Evolutionary conservation across 192 early-diverging fungal genomes (phyloP).

Genomic region (Backusella parvicylindrica): DNA sequence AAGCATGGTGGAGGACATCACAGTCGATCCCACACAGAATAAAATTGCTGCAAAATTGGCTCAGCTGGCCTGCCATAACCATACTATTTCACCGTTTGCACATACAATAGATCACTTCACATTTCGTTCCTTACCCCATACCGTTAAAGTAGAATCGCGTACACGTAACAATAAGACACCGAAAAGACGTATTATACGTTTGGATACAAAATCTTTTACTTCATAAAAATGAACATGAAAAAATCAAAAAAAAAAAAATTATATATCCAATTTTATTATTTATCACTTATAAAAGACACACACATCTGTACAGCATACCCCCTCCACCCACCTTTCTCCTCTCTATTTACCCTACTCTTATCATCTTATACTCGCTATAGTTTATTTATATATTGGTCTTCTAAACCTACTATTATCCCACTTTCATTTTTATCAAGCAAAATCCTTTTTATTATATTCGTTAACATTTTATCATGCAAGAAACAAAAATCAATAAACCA

Average conservation of each 20-base stretch:
- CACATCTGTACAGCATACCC: neutral
- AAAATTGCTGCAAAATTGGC: slow-evolving; percentile 84
- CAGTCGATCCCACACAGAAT: slow-evolving; percentile 67
- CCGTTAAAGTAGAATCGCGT: slow-evolving; percentile 6
- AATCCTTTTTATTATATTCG: neutral
- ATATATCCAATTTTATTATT: neutral
- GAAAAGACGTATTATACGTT: slow-evolving; percentile 27
- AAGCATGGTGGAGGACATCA: neutral
- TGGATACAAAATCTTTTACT: neutral
- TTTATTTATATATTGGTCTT: neutral
- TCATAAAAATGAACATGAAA: neutral
- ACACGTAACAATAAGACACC: slow-evolving; percentile 33
- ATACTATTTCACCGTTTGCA: slow-evolving; percentile 85
- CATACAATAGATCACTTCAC: slow-evolving; percentile 78
- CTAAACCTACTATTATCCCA: neutral
- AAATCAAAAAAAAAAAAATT: neutral
- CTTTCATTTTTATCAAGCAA: slow-evolving; percentile 3
- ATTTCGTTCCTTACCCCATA: slow-evolving; percentile 59
- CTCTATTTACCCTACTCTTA: neutral
- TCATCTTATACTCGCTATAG: neutral
- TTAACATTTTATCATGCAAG: neutral
- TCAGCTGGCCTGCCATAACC: slow-evolving; percentile 77
- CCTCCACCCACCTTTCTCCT: neutral
- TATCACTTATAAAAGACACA: neutral
- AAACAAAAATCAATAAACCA: neutral